Evolutionary conservation across 1,284 basidiomycete species (phyloP).

Genomic region (Fomitopsis betulina): DNA sequence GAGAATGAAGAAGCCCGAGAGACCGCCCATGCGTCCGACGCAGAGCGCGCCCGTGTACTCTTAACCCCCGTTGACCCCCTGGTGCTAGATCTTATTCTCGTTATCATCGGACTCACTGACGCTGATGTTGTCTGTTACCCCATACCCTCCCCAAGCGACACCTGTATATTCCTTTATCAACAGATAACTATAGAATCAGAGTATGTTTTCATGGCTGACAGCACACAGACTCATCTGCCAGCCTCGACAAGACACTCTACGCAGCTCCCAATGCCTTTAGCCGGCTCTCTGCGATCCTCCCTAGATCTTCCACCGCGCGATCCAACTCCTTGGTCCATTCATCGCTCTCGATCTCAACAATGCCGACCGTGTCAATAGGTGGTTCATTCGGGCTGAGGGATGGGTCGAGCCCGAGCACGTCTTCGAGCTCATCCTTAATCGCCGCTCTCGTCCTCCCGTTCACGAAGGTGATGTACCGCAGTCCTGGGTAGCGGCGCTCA

Average conservation of each 20-base stretch:
- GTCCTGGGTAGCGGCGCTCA: constrained; percentile 65
- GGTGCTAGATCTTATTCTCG: constrained; percentile 17
- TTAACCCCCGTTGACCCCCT: not conserved
- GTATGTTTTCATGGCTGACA: too few relatives aligned
- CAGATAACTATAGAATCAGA: not conserved
- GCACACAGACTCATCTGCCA: not conserved
- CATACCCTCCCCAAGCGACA: not conserved
- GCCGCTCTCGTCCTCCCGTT: constrained; percentile 72
- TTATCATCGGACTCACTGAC: constrained; percentile 15
- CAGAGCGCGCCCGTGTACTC: constrained; percentile 1
- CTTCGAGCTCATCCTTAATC: constrained; percentile 80
- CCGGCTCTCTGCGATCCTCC: constrained; percentile 70
- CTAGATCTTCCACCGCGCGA: constrained; percentile 72
- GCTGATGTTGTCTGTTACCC: not conserved
- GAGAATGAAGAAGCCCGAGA: constrained; percentile 13
- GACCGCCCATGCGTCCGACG: constrained; percentile 8
- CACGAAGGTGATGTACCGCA: constrained; percentile 90
- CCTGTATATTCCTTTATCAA: not conserved
- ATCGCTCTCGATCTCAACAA: constrained; percentile 37
- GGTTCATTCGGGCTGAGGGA: constrained; percentile 43
- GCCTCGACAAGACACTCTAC: constrained; percentile 5
- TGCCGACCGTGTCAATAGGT: constrained; percentile 29
- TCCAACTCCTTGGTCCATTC: constrained; percentile 49
- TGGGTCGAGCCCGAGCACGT: constrained; percentile 47
- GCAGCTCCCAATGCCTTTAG: constrained; percentile 38